Conservation (phyloP, 2,329 filamentous ascomycete species). For the Fusarium beomiforme region DNA sequence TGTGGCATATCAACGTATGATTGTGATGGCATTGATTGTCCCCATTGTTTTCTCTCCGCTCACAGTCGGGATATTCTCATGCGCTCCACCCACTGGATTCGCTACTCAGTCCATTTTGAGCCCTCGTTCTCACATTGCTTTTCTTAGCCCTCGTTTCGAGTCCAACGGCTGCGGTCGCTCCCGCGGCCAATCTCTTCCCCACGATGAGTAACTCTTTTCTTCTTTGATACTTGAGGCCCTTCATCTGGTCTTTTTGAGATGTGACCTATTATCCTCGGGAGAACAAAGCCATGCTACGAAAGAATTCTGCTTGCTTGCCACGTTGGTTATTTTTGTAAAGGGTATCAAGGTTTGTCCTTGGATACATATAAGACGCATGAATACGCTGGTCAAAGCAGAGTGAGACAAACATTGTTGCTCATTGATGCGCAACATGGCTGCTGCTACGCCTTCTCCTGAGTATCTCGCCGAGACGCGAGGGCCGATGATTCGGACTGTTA, state of each 20-base stretch:
- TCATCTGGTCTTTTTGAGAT: not conserved
- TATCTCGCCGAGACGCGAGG: conserved; percentile 21
- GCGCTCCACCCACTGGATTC: not conserved
- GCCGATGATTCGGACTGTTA: conserved; percentile 17
- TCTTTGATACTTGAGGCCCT: not conserved
- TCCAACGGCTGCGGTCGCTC: not conserved
- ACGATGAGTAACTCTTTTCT: not conserved
- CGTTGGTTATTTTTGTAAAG: not conserved
- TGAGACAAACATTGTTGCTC: not conserved
- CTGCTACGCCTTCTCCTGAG: conserved; percentile 7
- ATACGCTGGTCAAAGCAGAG: not conserved
- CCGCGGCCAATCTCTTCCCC: conserved; percentile 8
- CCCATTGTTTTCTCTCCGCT: not conserved
- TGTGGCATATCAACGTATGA: not conserved
- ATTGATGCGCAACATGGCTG: not conserved
- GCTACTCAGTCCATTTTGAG: not conserved
- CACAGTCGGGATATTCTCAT: not conserved
- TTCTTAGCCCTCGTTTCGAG: not conserved
- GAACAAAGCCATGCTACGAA: not conserved
- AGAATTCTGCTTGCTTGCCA: not conserved
- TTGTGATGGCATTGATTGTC: not conserved
- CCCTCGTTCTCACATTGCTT: not conserved
- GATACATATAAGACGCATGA: conserved; percentile 4
- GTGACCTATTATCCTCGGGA: not conserved
- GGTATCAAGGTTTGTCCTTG: not conserved